Conservation (phyloP, 2,329 filamentous ascomycete species). For the Plenodomus tracheiphilus region DNA sequence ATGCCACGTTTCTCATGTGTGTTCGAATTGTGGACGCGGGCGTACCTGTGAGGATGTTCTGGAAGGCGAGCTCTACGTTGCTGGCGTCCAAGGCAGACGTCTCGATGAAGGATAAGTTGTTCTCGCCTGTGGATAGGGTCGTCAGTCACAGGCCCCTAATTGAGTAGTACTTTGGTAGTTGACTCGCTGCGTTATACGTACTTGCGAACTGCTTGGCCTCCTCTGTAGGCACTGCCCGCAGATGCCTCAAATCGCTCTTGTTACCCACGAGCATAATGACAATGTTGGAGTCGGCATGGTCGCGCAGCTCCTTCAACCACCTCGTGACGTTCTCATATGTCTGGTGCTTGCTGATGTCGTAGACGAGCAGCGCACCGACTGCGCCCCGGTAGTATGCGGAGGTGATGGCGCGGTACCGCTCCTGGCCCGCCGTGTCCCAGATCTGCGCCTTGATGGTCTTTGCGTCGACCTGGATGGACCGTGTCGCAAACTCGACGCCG, state of each 20-base stretch:
- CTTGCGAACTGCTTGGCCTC: conserved; percentile 98
- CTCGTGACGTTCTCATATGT: conserved; percentile 98
- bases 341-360: conserved; percentile 99
- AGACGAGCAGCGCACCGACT: conserved; percentile 94
- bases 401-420: conserved; percentile 98
- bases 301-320: conserved; percentile 98
- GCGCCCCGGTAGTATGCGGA: conserved; percentile 98
- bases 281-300: conserved; percentile 98
- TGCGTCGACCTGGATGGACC: conserved; percentile 97
- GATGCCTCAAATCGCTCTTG: conserved; percentile 99
- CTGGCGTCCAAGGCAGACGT: conserved; percentile 97
- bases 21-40: neutral
- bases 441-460: conserved; percentile 99
- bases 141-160: neutral
- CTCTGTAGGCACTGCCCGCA: conserved; percentile 94
- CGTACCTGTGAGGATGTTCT: conserved; percentile 97
- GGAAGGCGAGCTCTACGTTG: conserved; percentile 98
- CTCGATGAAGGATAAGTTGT: conserved; percentile 98
- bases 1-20: neutral
- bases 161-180: neutral
- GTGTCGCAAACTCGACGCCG: conserved; percentile 97
- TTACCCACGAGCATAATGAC: conserved; percentile 99
- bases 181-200: conserved; percentile 49
- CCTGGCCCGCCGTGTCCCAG: conserved; percentile 98
- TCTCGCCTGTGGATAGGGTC: conserved; percentile 68